Evolutionary conservation across 2,329 filamentous ascomycete species (phyloP).

Genomic region (Clonostachys solani): DNA sequence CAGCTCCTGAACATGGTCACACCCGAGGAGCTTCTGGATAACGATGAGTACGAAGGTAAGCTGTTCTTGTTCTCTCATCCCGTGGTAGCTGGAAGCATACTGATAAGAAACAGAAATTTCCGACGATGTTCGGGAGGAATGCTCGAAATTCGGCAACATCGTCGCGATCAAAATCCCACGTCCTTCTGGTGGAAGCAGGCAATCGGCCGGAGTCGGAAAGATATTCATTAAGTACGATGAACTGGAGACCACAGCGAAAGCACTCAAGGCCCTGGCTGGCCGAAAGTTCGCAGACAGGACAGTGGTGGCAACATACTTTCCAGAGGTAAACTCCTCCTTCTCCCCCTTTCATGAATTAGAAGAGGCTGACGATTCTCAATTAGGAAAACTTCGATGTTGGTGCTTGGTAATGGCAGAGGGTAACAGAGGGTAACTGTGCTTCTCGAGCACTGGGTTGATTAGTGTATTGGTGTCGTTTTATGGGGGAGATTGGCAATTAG

Average conservation of each 20-base stretch:
- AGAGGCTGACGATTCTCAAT: constrained; percentile 13
- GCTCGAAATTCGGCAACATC: constrained; percentile 82
- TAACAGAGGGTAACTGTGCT: neutral
- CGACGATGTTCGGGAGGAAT: constrained; percentile 92
- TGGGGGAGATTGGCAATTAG: too few species aligned
- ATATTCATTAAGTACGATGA: constrained; percentile 94
- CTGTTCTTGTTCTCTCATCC: constrained; percentile 9
- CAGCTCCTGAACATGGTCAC: constrained; percentile 99
- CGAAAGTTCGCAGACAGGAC: constrained; percentile 95
- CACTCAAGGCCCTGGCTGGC: constrained; percentile 84
- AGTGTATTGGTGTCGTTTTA: too few species aligned
- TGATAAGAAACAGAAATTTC: constrained; percentile 72
- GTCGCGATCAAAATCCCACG: constrained; percentile 90
- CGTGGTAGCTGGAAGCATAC: constrained; percentile 6
- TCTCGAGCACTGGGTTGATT: too few species aligned
- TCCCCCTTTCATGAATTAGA: constrained; percentile 11
- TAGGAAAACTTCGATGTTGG: constrained; percentile 92
- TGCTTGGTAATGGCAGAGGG: constrained; percentile 62
- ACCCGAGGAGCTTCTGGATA: constrained; percentile 87
- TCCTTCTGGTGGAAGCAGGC: constrained; percentile 75
- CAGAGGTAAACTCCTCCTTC: constrained; percentile 59
- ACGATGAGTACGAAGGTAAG: constrained; percentile 90
- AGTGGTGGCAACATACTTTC: constrained; percentile 94
- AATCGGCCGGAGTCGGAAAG: constrained; percentile 89
- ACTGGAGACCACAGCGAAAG: constrained; percentile 74